These are phyloP conservation scores for Penicillium sp. DNA, from an alignment of 2,329 filamentous ascomycete genomes.

Conservation along the genomic window DNA sequence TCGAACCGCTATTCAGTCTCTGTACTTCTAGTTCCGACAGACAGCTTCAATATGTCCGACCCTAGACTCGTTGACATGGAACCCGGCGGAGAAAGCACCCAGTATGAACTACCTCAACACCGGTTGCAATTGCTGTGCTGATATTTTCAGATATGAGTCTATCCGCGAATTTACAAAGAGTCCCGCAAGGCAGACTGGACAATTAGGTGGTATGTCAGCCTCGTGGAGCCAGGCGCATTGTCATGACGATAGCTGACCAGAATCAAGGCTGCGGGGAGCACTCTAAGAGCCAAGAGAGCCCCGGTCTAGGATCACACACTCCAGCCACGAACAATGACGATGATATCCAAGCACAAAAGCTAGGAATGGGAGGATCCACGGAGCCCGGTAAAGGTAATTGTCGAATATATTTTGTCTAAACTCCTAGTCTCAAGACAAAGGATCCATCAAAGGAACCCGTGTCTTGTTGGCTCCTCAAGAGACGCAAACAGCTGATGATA, in stretches of 20 bases:
- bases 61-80: slow-evolving; percentile 57
- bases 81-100: slow-evolving; percentile 57
- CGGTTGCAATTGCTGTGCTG: not conserved
- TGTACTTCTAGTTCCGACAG: not conserved
- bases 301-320: slow-evolving; percentile 41
- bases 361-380: slow-evolving; percentile 52
- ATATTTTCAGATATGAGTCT: slow-evolving; percentile 53
- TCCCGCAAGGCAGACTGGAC: slow-evolving; percentile 54
- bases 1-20: not conserved
- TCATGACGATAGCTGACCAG: slow-evolving; percentile 4
- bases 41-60: slow-evolving; percentile 43
- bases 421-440: slow-evolving; percentile 28
- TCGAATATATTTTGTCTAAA: slow-evolving; percentile 28
- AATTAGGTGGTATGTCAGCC: slow-evolving; percentile 50
- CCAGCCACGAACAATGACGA: slow-evolving; percentile 48
- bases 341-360: slow-evolving; percentile 51
- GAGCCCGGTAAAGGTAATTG: slow-evolving; percentile 38
- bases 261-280: slow-evolving; percentile 26
- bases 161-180: slow-evolving; percentile 49
- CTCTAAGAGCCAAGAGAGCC: slow-evolving; percentile 34
- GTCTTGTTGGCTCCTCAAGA: slow-evolving; percentile 13
- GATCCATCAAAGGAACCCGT: slow-evolving; percentile 5
- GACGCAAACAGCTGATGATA: slow-evolving; percentile 39
- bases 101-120: slow-evolving; percentile 39
- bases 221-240: not conserved